Base-by-base conservation (phyloP, 2,329 filamentous ascomycete genomes). In the Knufia petricola region DNA sequence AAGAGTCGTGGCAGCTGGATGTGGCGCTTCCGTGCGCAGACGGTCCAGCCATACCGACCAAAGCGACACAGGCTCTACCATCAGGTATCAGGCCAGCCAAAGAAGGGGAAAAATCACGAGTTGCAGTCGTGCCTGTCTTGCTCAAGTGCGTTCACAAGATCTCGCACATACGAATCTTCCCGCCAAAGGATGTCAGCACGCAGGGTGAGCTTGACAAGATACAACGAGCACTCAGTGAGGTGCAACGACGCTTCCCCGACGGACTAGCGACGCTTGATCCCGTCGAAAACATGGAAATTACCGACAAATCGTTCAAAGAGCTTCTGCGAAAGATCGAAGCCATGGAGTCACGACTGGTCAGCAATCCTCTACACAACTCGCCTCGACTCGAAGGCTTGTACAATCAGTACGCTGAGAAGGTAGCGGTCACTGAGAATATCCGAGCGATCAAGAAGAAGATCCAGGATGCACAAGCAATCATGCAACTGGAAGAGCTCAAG, bases 401-500 rank as follows among this genome's bases (percentile, higher is more conserved):
- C 75, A 81, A 89, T 36, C 84, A 88, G 63, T 96, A 95, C 63
- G 79, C 82, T 15, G 74, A 74, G 53, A 98, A 98, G 74, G 77
- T 92, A 20, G 77, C 79, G 44, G 66, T 94, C 10, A 73, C 72
- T 13, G 81, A 84, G 9, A 81, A 87, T 68, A 90, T 95, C 69
- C 95, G 94, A 71, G 78, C 78, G 17, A 81, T 84, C 59, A 94
- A 94, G 72, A 94, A 88, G 69, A 78, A 86, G 51, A 95, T 98
- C 53, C 73, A 78, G 19, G 83, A 85, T 56, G 89, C 88, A 0
- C 79, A 94, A 63, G 88, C 85, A 52, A 85, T 96, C 50, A 83
- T 92, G 50, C 90, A 98, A 66, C 76, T 96, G 54, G 92, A 98
- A 59, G 92, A 98, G 67, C 77, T 98, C 52, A 96, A 96, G 72